A percentile compares a stretch with the other conserved stretches of the same genome.
phyloP scores from a whole-genome alignment of 768 basidiomycete species.

The Tylopilus plumbeoviolaceoides region DNA sequence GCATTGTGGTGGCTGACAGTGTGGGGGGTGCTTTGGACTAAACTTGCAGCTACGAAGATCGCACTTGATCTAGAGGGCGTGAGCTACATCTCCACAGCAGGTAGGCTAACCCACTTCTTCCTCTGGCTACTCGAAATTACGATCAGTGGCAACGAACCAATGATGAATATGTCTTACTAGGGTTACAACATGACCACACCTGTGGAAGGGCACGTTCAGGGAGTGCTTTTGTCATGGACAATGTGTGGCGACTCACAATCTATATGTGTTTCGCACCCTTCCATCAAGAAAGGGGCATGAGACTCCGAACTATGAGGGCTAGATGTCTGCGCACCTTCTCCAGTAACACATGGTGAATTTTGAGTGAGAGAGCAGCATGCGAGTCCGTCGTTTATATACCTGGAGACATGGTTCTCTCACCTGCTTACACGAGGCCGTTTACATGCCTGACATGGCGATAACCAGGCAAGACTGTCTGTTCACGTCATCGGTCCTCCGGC shows the following conservation, averaged over 20 bases:
- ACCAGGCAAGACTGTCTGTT: constrained; percentile 15
- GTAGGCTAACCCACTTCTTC: constrained; percentile 42
- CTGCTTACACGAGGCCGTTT: constrained; percentile 28
- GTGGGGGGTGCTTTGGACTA: constrained; percentile 49
- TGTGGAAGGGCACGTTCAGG: constrained; percentile 20
- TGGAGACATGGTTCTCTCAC: constrained; percentile 22
- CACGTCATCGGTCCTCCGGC: constrained; percentile 27
- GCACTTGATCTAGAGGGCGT: constrained; percentile 52
- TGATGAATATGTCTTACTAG: constrained; percentile 36
- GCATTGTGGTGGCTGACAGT: constrained; percentile 51
- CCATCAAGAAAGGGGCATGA: constrained; percentile 15
- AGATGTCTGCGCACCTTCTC: constrained; percentile 44
- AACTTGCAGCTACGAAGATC: constrained; percentile 58
- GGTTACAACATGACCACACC: constrained; percentile 52
- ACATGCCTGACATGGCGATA: constrained; percentile 25
- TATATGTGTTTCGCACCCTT: constrained; percentile 58
- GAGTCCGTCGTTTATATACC: constrained; percentile 27
- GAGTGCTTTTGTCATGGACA: background rate
- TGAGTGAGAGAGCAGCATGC: constrained; percentile 4
- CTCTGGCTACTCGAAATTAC: constrained; percentile 41
- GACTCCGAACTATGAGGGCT: constrained; percentile 1
- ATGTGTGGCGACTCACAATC: constrained; percentile 34
- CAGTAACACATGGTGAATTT: constrained; percentile 51
- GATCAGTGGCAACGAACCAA: constrained; percentile 7
- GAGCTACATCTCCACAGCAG: constrained; percentile 6